These are phyloP conservation scores for Pyropia haitanensis DNA, from an alignment of 23 red algal species.

Conservation along the genomic window DNA sequence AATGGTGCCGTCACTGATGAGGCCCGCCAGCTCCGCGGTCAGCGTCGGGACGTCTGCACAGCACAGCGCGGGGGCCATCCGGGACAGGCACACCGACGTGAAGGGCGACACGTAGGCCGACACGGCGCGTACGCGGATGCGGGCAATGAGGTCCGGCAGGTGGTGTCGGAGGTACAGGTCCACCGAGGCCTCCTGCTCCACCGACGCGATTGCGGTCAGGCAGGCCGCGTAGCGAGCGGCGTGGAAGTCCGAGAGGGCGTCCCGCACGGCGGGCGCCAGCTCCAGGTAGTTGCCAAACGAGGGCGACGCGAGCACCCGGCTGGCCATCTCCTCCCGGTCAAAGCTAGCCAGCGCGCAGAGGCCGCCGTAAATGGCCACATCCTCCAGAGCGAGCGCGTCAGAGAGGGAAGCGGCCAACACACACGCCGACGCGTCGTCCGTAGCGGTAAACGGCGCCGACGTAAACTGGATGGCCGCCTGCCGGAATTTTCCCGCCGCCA, in stretches of 20 bases:
- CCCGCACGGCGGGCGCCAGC: conserved; percentile 75
- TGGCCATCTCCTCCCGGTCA: conserved; percentile 30
- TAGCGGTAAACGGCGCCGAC: conserved; percentile 19
- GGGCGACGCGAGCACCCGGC: conserved; percentile 21
- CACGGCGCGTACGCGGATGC: conserved; percentile 67
- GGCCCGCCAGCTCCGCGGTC: conserved; percentile 44
- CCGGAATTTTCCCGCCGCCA: conserved; percentile 46
- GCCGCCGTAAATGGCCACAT: conserved; percentile 67
- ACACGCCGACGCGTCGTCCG: conserved; percentile 24
- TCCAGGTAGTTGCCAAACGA: conserved; percentile 60
- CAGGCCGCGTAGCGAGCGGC: conserved; percentile 57
- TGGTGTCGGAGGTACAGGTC: conserved; percentile 67
- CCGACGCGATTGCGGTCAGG: conserved; percentile 30
- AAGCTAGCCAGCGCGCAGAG: conserved; percentile 74
- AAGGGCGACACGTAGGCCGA: conserved; percentile 69
- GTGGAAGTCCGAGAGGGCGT: conserved; percentile 70
- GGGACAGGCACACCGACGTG: conserved; percentile 41
- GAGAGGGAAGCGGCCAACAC: conserved; percentile 32
- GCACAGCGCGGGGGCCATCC: conserved; percentile 55
- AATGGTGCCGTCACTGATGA: conserved; percentile 57
- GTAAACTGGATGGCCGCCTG: conserved; percentile 47
- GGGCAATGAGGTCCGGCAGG: conserved; percentile 40
- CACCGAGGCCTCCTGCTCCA: conserved; percentile 49
- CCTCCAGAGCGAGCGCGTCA: conserved; percentile 63
- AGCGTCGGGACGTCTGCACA: conserved; percentile 29